A percentile compares a stretch with the other conserved stretches of the same genome.
These are phyloP conservation scores for Heterobasidion parviporum DNA, from an alignment of 1,284 basidiomycete genomes.

Conservation along the genomic window DNA sequence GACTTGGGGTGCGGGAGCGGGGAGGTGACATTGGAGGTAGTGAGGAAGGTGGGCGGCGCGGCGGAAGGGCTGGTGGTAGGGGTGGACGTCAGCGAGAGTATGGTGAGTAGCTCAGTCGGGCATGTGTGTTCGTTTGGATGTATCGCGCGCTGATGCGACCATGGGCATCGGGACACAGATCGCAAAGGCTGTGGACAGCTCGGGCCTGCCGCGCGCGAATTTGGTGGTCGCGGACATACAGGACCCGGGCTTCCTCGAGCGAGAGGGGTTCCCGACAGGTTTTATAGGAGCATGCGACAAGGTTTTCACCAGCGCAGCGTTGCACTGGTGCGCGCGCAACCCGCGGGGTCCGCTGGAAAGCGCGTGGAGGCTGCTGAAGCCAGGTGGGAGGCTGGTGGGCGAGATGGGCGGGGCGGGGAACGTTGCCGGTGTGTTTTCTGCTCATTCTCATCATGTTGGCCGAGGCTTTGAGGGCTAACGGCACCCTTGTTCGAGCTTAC, in stretches of 20 bases:
- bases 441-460: neutral
- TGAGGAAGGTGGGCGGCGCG: constrained; percentile 38
- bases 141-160: neutral
- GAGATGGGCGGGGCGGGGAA: constrained; percentile 80
- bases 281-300: constrained; percentile 37
- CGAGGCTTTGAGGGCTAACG: neutral
- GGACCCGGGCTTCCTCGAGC: constrained; percentile 25
- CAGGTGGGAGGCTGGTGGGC: constrained; percentile 60
- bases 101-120: constrained; percentile 37
- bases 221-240: constrained; percentile 47
- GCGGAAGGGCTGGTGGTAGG: constrained; percentile 51
- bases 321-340: constrained; percentile 81
- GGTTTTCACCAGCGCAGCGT: constrained; percentile 70
- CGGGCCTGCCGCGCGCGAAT: constrained; percentile 28
- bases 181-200: constrained; percentile 39
- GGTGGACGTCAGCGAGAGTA: constrained; percentile 61
- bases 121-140: neutral
- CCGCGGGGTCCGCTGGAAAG: constrained; percentile 58
- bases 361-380: constrained; percentile 52
- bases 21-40: constrained; percentile 58
- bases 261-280: constrained; percentile 12
- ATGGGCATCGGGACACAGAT: constrained; percentile 32
- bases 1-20: constrained; percentile 83
- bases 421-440: constrained; percentile 39
- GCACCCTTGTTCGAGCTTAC: neutral